phyloP scores from a whole-genome alignment of 345 rosid genomes.

The Populus alba region DNA sequence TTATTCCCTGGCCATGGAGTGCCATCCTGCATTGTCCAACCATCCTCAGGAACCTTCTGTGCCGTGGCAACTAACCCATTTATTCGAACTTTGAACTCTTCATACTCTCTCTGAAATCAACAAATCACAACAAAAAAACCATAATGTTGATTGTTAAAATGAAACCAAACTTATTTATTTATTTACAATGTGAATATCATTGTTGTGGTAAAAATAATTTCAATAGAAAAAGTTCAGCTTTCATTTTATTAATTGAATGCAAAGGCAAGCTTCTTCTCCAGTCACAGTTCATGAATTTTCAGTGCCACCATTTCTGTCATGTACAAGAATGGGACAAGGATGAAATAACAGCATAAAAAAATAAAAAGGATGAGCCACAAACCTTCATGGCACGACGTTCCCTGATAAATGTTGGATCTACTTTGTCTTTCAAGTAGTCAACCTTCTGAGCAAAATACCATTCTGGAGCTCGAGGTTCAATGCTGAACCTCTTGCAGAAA shows the following conservation, averaged over 20 bases:
- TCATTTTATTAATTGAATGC: background rate
- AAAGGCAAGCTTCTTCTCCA: background rate
- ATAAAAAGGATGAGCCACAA: constrained; percentile 12
- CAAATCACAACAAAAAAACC: constrained; percentile 7
- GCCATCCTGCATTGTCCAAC: constrained; percentile 97
- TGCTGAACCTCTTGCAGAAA: constrained; percentile 69
- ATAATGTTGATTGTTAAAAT: constrained; percentile 2
- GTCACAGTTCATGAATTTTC: background rate
- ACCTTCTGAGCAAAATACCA: constrained; percentile 78
- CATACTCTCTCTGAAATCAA: constrained; percentile 68
- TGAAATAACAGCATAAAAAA: background rate
- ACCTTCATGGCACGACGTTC: constrained; percentile 92
- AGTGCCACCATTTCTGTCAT: background rate
- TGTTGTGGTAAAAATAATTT: background rate
- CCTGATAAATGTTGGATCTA: constrained; percentile 62
- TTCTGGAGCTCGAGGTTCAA: constrained; percentile 94
- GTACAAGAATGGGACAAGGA: background rate
- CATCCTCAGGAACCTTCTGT: constrained; percentile 90
- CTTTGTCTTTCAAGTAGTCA: constrained; percentile 74
- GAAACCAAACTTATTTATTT: background rate
- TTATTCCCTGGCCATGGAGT: constrained; percentile 93
- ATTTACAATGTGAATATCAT: background rate
- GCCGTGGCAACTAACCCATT: constrained; percentile 76
- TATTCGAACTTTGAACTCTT: constrained; percentile 77
- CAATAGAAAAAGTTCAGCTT: background rate